A percentile compares a stretch with the other conserved stretches of the same genome.
Evolutionary conservation across 371 early-diverging fungal species (phyloP).

Genomic region (Batkoa obscura): DNA sequence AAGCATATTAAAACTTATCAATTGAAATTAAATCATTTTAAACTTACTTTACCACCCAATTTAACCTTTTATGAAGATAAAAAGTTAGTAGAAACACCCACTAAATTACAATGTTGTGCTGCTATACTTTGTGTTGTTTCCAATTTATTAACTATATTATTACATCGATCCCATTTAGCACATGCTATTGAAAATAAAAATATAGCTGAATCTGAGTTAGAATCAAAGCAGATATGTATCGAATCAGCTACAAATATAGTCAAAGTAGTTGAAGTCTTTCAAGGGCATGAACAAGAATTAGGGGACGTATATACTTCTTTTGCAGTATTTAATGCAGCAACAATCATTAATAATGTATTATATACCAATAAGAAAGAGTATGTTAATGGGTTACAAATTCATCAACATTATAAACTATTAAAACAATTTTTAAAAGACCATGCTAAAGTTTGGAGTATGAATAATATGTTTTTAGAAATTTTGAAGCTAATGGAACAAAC

Average conservation of each 20-base stretch:
- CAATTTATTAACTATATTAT: not conserved
- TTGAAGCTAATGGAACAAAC: not conserved
- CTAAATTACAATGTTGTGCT: not conserved
- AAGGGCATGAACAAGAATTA: not conserved
- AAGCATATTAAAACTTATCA: too few relatives aligned
- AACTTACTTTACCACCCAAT: not conserved
- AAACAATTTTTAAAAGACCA: not conserved
- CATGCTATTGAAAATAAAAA: slow-evolving; percentile 4
- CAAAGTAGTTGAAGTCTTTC: not conserved
- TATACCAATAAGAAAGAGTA: not conserved
- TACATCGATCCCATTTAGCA: slow-evolving; percentile 3
- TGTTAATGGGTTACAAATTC: not conserved
- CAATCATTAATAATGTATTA: not conserved
- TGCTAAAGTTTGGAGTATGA: slow-evolving; percentile 4
- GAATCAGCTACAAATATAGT: slow-evolving; percentile 1
- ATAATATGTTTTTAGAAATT: slow-evolving; percentile 5
- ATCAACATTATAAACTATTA: not conserved
- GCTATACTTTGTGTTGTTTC: slow-evolving; percentile 1
- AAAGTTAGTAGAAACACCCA: too few relatives aligned
- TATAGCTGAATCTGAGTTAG: not conserved
- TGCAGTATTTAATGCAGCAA: slow-evolving; percentile 6
- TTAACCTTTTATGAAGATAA: too few relatives aligned
- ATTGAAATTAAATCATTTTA: not conserved
- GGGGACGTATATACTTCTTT: slow-evolving; percentile 2
- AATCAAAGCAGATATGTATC: not conserved